Conservation (phyloP, 805 yeast species). For the Blastobotrys americana region DNA sequence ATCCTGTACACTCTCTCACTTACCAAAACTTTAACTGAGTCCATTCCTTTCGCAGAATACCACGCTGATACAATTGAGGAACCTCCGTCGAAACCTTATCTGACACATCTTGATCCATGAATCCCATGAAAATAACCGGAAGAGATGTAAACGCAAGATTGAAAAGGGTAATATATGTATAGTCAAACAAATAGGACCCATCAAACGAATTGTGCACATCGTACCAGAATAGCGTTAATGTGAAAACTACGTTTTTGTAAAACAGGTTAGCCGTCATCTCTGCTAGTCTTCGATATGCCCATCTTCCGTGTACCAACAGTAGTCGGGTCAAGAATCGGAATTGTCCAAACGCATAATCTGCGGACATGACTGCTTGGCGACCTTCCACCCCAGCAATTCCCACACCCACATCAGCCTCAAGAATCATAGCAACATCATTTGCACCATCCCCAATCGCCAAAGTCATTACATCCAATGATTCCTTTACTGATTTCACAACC, state of each 20-base stretch:
- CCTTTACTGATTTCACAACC: slow-evolving; percentile 61
- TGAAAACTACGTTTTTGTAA: slow-evolving; percentile 68
- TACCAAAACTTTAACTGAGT: slow-evolving; percentile 48
- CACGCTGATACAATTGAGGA: slow-evolving; percentile 64
- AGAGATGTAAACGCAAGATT: slow-evolving; percentile 75
- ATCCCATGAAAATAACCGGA: slow-evolving; percentile 67
- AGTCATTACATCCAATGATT: slow-evolving; percentile 62
- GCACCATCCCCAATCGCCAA: slow-evolving; percentile 83
- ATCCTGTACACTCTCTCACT: too few species aligned
- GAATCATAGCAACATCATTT: slow-evolving; percentile 83
- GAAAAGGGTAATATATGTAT: slow-evolving; percentile 69
- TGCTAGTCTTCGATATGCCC: slow-evolving; percentile 68
- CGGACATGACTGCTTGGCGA: slow-evolving; percentile 78
- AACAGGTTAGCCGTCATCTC: slow-evolving; percentile 77
- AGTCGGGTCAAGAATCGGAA: slow-evolving; percentile 60
- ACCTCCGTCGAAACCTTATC: slow-evolving; percentile 57
- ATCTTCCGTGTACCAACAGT: slow-evolving; percentile 72
- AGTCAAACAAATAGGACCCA: slow-evolving; percentile 70
- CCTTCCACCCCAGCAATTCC: slow-evolving; percentile 89
- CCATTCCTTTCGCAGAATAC: slow-evolving; percentile 60
- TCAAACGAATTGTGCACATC: slow-evolving; percentile 63
- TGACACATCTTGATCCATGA: slow-evolving; percentile 68
- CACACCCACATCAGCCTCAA: slow-evolving; percentile 76
- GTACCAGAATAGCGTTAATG: slow-evolving; percentile 70
- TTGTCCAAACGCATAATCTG: slow-evolving; percentile 79